Conservation (phyloP, 2,329 filamentous ascomycete species). For the Cytospora piceae region DNA sequence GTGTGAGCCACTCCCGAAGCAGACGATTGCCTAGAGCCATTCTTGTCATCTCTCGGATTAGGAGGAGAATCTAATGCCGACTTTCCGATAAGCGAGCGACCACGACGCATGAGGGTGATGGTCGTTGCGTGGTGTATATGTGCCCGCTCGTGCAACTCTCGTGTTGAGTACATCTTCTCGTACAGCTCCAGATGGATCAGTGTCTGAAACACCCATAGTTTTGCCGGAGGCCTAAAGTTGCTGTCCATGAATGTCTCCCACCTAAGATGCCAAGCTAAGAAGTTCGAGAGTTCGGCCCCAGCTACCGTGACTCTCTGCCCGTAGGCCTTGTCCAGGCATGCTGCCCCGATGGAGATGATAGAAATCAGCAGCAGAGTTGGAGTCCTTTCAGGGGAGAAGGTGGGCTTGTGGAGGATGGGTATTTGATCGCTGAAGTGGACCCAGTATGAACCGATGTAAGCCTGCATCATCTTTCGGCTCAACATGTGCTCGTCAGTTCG, state of each 20-base stretch:
- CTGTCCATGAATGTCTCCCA: constrained; percentile 95
- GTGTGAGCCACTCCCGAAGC: constrained; percentile 67
- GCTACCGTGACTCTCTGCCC: constrained; percentile 72
- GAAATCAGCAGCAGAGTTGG: constrained; percentile 82
- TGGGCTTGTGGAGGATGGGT: constrained; percentile 92
- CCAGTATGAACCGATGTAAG: constrained; percentile 94
- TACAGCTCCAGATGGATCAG: constrained; percentile 88
- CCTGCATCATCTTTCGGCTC: constrained; percentile 93
- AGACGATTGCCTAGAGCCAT: constrained; percentile 63
- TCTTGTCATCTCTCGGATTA: constrained; percentile 65
- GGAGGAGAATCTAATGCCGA: constrained; percentile 84
- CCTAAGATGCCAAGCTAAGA: constrained; percentile 88
- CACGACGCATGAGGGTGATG: constrained; percentile 91
- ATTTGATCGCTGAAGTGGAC: constrained; percentile 91
- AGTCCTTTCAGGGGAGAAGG: constrained; percentile 85
- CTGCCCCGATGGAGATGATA: constrained; percentile 91
- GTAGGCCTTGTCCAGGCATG: constrained; percentile 83
- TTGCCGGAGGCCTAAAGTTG: constrained; percentile 88
- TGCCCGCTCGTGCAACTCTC: constrained; percentile 87
- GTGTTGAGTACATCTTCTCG: constrained; percentile 97
- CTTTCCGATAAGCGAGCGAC: constrained; percentile 85
- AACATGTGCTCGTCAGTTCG: constrained; percentile 70
- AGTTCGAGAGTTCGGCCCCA: constrained; percentile 84
- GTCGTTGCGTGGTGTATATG: constrained; percentile 98
- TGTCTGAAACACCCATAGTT: constrained; percentile 94